Conservation (phyloP, 768 basidiomycete genomes). For the Daedaleopsis sinensis region DNA sequence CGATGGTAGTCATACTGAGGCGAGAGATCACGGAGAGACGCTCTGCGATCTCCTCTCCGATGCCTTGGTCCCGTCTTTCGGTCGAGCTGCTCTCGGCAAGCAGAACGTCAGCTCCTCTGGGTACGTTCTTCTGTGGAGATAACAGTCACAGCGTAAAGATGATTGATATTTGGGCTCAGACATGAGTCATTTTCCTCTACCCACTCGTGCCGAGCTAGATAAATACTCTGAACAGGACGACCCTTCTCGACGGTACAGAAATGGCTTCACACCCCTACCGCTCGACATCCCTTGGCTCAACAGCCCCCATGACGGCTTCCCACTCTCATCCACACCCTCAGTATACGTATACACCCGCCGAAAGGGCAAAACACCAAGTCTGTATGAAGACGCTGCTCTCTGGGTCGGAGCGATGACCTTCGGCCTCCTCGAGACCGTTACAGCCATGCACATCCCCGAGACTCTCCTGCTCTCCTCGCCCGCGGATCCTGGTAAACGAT, state of each 20-base stretch:
- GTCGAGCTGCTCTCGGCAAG: not conserved
- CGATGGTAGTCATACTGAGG: too few relatives aligned
- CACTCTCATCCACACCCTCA: not conserved
- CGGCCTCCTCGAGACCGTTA: not conserved
- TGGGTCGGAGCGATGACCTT: conserved; percentile 12
- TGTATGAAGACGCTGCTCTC: conserved; percentile 3
- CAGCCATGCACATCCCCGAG: not conserved
- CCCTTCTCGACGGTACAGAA: not conserved
- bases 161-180: not conserved
- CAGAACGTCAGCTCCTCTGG: too few relatives aligned
- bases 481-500: not conserved
- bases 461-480: not conserved
- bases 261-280: not conserved
- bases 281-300: conserved; percentile 7
- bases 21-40: too few relatives aligned
- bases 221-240: not conserved
- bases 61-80: not conserved
- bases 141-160: too few relatives aligned
- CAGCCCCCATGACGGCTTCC: conserved; percentile 2
- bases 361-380: not conserved
- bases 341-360: not conserved
- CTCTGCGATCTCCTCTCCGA: too few relatives aligned
- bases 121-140: too few relatives aligned
- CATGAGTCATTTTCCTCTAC: too few relatives aligned
- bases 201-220: too few relatives aligned